Evolutionary conservation across 1,284 basidiomycete genomes (phyloP).

Genomic region (Boletellus dicymbophilus): DNA sequence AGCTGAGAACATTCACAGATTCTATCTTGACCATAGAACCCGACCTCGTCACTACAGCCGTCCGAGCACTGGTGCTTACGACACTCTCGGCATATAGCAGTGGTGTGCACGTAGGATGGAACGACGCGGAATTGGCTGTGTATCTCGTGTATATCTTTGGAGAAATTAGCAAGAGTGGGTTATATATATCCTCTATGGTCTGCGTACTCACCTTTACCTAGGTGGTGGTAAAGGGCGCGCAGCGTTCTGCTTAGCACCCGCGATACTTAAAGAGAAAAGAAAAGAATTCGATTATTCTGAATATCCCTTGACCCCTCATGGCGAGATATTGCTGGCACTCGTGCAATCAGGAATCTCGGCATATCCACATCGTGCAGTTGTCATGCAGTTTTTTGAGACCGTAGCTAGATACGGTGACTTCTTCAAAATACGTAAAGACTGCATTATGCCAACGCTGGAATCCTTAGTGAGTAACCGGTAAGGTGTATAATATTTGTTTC

Average conservation of each 20-base stretch:
- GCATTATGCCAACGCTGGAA: constrained; percentile 84
- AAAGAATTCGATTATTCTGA: constrained; percentile 78
- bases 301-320: constrained; percentile 88
- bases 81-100: constrained; percentile 69
- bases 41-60: constrained; percentile 73
- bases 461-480: constrained; percentile 87
- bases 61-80: constrained; percentile 70
- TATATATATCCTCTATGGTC: background rate
- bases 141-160: constrained; percentile 94
- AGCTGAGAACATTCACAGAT: no score
- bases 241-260: constrained; percentile 73
- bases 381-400: constrained; percentile 94
- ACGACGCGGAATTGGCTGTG: constrained; percentile 91
- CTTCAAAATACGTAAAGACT: constrained; percentile 90
- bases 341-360: constrained; percentile 83
- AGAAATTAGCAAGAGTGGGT: constrained; percentile 82
- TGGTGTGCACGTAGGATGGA: constrained; percentile 78
- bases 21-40: constrained; percentile 82
- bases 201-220: constrained; percentile 25
- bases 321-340: constrained; percentile 86
- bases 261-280: constrained; percentile 63
- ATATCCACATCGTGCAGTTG: constrained; percentile 88
- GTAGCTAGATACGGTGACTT: constrained; percentile 93
- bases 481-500: constrained; percentile 23
- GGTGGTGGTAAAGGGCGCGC: constrained; percentile 74